phyloP scores from a whole-genome alignment of 2,329 filamentous ascomycete species.

The Neurospora crassa region DNA sequence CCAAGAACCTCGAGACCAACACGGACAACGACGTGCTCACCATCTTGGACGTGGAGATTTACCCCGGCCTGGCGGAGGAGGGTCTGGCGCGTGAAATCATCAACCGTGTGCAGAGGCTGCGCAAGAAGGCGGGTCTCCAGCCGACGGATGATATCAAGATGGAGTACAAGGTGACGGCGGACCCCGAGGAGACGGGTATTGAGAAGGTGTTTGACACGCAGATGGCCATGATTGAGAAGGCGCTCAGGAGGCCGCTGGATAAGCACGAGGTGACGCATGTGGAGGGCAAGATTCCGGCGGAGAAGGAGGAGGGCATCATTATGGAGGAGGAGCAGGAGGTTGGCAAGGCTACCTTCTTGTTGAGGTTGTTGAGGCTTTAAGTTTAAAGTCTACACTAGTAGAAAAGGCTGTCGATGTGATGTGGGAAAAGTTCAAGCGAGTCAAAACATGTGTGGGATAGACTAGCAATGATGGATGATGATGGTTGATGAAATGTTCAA shows the following conservation, averaged over 20 bases:
- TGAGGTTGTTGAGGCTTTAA: slow-evolving; percentile 66
- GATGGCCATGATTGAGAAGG: slow-evolving; percentile 61
- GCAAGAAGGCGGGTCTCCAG: slow-evolving; percentile 87
- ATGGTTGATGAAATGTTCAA: neutral
- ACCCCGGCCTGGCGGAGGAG: slow-evolving; percentile 80
- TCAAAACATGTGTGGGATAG: neutral
- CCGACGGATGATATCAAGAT: slow-evolving; percentile 93
- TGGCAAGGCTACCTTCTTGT: slow-evolving; percentile 58
- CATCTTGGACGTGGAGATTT: slow-evolving; percentile 66
- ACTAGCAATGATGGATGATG: neutral
- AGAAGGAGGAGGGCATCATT: slow-evolving; percentile 52
- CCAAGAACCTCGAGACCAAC: slow-evolving; percentile 72
- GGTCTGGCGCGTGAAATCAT: slow-evolving; percentile 87
- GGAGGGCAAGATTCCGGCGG: slow-evolving; percentile 44
- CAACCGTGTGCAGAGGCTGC: slow-evolving; percentile 81
- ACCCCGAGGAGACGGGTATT: slow-evolving; percentile 69
- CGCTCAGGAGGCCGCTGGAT: slow-evolving; percentile 66
- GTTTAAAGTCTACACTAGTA: neutral
- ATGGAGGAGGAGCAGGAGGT: slow-evolving; percentile 78
- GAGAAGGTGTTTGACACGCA: slow-evolving; percentile 62
- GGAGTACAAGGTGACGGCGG: slow-evolving; percentile 75
- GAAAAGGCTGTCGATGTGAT: slow-evolving; percentile 10
- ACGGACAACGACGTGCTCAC: slow-evolving; percentile 84
- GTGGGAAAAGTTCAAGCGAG: neutral
- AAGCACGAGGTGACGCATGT: slow-evolving; percentile 52